These are phyloP conservation scores for Hypericum perforatum DNA, from an alignment of 345 rosid species.

Conservation along the genomic window DNA sequence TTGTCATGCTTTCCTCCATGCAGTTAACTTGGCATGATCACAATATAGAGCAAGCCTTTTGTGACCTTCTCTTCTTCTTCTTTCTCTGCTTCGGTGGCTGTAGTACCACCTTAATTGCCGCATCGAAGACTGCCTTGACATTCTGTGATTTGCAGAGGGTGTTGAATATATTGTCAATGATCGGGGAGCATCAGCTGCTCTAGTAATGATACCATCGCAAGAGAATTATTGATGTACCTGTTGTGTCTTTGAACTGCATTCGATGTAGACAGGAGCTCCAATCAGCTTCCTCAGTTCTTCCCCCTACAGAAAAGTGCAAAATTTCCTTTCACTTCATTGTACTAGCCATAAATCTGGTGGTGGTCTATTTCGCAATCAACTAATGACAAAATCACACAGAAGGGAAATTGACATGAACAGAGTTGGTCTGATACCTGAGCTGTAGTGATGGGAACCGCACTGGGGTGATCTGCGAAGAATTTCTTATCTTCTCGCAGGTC, in stretches of 20 bases:
- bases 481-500: slow-evolving; percentile 1
- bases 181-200: not conserved
- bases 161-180: slow-evolving; percentile 5
- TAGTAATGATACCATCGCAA: not conserved
- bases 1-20: not conserved
- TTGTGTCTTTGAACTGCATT: slow-evolving; percentile 1
- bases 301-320: not conserved
- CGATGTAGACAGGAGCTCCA: slow-evolving; percentile 1
- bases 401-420: not conserved
- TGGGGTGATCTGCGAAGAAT: not conserved
- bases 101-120: slow-evolving; percentile 1
- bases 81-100: slow-evolving; percentile 12
- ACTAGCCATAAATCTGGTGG: not conserved
- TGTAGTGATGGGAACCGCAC: not conserved
- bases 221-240: not conserved
- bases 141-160: slow-evolving; percentile 3
- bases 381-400: not conserved
- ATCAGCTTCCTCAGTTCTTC: slow-evolving; percentile 4
- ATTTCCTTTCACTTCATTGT: not conserved
- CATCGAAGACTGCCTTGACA: slow-evolving; percentile 3
- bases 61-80: not conserved
- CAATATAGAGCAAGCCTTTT: slow-evolving; percentile 3
- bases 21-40: not conserved
- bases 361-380: not conserved
- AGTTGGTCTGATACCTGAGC: slow-evolving; percentile 3